Base-by-base conservation (phyloP, 2,329 filamentous ascomycete species). In the Ophiostoma piceae region DNA sequence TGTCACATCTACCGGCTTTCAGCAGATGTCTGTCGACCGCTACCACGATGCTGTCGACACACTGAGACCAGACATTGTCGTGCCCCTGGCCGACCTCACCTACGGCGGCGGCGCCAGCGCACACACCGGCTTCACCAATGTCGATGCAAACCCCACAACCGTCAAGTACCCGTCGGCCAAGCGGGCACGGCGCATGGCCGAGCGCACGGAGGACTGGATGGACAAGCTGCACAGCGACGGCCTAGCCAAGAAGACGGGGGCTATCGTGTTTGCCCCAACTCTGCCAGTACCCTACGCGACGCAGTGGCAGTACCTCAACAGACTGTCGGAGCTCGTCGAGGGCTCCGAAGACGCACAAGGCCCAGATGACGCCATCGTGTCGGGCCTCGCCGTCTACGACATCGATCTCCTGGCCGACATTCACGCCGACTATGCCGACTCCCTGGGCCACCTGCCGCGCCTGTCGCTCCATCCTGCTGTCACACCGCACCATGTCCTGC, bases 1-100 rank as follows among this genome's bases (percentile, higher is more conserved):
- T 66, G 88, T 91, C 77, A 97, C 95, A 1, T 94, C 93, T 0
- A 92, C 92, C 0, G 95, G 95, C 39, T 97, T 96, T 79, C 86
- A 87, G 72, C 84, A 86, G 70, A 81, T 98, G 43, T 85, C 86
- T 41, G 86, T 88, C 0, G 82, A 86, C 7, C 87, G 91, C 69
- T 98, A 95, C 79, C 82, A 85, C 43, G 81, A 86, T 6, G 88
- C 88, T 22, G 82, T 90, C 41, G 79, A 84, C 71, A 83, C 81
- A n/a, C 80, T 97, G 47, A 83, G 84, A 68, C 92, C 94, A 0
- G 94, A 99, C 76, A 89, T 98, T 69, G 87, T 90, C 47, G 84
- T 98, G 32, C 88, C 88, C 0, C 79, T 96, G 68, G 91, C 90
- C 5, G 95, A 99, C 78, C 84, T 94, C 66, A 80, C 79, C 51